A percentile compares a stretch with the other conserved stretches of the same genome.
Evolutionary conservation across 2,329 filamentous ascomycete species (phyloP).

Genomic region (Laburnicola sp.): DNA sequence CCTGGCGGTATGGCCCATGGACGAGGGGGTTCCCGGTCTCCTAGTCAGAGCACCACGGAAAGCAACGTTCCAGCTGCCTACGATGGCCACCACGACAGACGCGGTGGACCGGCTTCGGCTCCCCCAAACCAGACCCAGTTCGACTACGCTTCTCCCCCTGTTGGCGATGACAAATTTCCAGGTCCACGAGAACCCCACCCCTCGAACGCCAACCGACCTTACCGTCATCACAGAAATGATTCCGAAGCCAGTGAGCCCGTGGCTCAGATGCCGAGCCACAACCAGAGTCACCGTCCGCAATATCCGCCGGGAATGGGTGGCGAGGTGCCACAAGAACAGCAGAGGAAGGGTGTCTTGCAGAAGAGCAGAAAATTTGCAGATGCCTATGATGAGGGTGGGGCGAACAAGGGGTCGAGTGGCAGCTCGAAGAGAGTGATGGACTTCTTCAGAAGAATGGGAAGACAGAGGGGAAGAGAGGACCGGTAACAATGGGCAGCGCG

Average conservation of each 20-base stretch:
- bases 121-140: slow-evolving; percentile 44
- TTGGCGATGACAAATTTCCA: slow-evolving; percentile 44
- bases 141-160: slow-evolving; percentile 25
- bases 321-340: slow-evolving; percentile 26
- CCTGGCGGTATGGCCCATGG: slow-evolving; percentile 49
- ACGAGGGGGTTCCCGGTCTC: slow-evolving; percentile 47
- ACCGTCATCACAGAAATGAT: slow-evolving; percentile 37
- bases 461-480: slow-evolving; percentile 58
- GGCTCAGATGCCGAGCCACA: slow-evolving; percentile 15
- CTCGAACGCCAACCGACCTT: slow-evolving; percentile 26
- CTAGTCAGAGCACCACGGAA: slow-evolving; percentile 51
- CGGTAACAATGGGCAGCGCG: slow-evolving; percentile 12
- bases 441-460: slow-evolving; percentile 88
- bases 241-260: slow-evolving; percentile 42
- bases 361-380: slow-evolving; percentile 88
- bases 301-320: slow-evolving; percentile 49
- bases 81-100: slow-evolving; percentile 44
- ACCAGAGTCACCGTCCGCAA: slow-evolving; percentile 31
- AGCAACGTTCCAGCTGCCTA: slow-evolving; percentile 50
- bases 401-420: slow-evolving; percentile 54
- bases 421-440: slow-evolving; percentile 96
- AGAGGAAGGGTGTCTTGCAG: slow-evolving; percentile 64
- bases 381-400: slow-evolving; percentile 69
- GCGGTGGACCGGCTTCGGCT: slow-evolving; percentile 39
- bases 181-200: slow-evolving; percentile 40